These are phyloP conservation scores for Hypoxylon intermedium DNA, from an alignment of 495 filamentous ascomycete genomes.

Conservation along the genomic window DNA sequence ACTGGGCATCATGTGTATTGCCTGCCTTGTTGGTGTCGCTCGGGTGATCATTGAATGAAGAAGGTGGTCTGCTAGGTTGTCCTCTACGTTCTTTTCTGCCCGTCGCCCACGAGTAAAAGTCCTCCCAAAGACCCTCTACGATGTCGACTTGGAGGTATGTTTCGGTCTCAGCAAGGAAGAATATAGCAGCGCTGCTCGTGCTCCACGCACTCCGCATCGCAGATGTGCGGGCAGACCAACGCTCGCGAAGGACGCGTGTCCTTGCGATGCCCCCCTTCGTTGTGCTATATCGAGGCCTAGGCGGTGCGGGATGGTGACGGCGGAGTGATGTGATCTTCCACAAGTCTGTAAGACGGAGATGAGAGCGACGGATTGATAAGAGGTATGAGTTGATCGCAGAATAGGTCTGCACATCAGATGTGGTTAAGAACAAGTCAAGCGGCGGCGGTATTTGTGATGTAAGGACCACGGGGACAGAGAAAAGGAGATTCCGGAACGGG, in stretches of 20 bases:
- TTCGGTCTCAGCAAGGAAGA: slow-evolving; percentile 84
- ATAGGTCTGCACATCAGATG: slow-evolving; percentile 76
- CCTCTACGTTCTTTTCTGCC: slow-evolving; percentile 37
- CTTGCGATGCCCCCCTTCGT: slow-evolving; percentile 62
- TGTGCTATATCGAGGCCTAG: slow-evolving; percentile 67
- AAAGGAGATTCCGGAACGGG: slow-evolving; percentile 79
- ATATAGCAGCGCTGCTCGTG: slow-evolving; percentile 79
- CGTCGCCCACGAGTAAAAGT: slow-evolving; percentile 62
- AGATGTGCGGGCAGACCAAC: slow-evolving; percentile 63
- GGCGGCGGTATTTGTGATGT: slow-evolving; percentile 78
- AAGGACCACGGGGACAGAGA: slow-evolving; percentile 76
- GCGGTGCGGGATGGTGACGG: slow-evolving; percentile 74
- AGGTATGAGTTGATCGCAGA: slow-evolving; percentile 87
- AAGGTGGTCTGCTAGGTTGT: slow-evolving; percentile 16
- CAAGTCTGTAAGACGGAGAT: slow-evolving; percentile 78
- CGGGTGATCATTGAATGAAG: neutral
- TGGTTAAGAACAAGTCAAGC: slow-evolving; percentile 83
- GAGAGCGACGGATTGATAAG: slow-evolving; percentile 78
- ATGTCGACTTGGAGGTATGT: slow-evolving; percentile 91
- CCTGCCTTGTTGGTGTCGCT: neutral
- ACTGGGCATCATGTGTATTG: slow-evolving; percentile 3
- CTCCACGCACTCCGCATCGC: slow-evolving; percentile 86
- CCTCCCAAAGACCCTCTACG: slow-evolving; percentile 77
- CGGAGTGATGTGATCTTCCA: slow-evolving; percentile 84
- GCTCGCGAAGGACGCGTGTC: slow-evolving; percentile 62